phyloP scores from a whole-genome alignment of 345 rosid species.

The Arabidopsis suecica region DNA sequence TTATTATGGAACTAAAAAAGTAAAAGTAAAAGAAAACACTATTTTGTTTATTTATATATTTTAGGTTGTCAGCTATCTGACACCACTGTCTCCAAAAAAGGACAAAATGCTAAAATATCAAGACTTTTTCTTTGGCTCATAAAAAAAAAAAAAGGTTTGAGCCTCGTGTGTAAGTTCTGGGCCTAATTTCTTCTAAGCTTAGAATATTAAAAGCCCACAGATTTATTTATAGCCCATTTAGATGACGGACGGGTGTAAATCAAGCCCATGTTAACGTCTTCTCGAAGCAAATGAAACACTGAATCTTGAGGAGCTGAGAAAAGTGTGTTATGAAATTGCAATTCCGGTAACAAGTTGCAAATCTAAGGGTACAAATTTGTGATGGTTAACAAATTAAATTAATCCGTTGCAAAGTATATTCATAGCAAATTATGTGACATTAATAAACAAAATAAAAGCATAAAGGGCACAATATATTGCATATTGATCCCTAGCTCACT shows the following conservation, averaged over 20 bases:
- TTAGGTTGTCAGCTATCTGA: slow-evolving; percentile 39
- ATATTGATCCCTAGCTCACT: neutral
- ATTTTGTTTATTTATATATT: neutral
- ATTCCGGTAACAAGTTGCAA: neutral
- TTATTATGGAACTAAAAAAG: neutral
- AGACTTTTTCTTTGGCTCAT: slow-evolving; percentile 13
- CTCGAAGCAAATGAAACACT: neutral
- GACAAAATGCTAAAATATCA: slow-evolving; percentile 40
- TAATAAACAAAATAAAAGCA: slow-evolving; percentile 7
- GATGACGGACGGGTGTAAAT: neutral
- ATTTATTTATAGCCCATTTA: neutral
- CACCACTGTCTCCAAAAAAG: slow-evolving; percentile 35
- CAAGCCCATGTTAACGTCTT: neutral
- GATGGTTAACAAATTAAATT: neutral
- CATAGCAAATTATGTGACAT: neutral
- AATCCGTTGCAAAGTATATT: neutral
- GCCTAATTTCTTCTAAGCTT: neutral
- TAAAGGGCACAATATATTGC: neutral
- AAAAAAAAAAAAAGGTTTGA: neutral
- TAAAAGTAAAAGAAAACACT: neutral
- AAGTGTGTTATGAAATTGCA: neutral
- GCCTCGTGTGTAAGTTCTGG: slow-evolving; percentile 7
- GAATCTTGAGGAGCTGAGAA: neutral
- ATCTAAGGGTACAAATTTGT: neutral
- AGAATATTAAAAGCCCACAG: slow-evolving; percentile 8